A percentile compares a stretch with the other conserved stretches of the same genome.
These are phyloP conservation scores for Anisogramma anomala DNA, from an alignment of 2,329 filamentous ascomycete species.

Conservation along the genomic window DNA sequence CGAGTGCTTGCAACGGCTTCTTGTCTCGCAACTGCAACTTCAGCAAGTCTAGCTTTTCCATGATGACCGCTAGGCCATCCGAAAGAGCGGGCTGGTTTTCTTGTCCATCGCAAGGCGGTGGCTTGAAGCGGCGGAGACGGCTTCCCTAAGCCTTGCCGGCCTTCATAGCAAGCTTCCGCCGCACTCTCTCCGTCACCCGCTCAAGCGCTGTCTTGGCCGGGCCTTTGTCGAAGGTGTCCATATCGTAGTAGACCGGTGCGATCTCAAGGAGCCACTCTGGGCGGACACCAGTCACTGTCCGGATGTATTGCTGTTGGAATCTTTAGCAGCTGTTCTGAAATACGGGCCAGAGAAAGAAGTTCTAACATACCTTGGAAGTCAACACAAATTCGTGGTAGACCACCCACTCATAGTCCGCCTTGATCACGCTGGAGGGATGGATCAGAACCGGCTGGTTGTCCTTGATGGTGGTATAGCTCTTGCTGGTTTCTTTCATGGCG, in stretches of 20 bases:
- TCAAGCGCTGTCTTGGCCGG: constrained; percentile 64
- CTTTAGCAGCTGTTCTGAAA: neutral
- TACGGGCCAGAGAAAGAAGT: too few relatives aligned
- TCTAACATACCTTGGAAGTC: constrained; percentile 43
- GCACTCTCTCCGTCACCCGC: constrained; percentile 47
- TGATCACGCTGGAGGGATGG: constrained; percentile 84
- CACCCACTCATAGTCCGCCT: constrained; percentile 88
- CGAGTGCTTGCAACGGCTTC: neutral
- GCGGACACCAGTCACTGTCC: constrained; percentile 81
- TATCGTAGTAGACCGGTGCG: constrained; percentile 82
- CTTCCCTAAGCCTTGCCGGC: constrained; percentile 20
- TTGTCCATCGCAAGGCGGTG: neutral
- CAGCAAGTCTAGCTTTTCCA: neutral
- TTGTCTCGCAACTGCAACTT: neutral
- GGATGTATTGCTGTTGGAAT: constrained; percentile 75
- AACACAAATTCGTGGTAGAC: constrained; percentile 98
- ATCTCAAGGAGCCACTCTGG: constrained; percentile 96
- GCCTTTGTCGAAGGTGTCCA: constrained; percentile 70
- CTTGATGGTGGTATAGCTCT: constrained; percentile 91
- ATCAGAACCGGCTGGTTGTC: constrained; percentile 89
- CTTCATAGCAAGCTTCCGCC: constrained; percentile 47
- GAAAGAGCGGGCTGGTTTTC: neutral
- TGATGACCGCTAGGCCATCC: neutral
- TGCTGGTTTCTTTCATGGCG: constrained; percentile 84
- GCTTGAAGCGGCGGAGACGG: neutral